phyloP scores from a whole-genome alignment of 257 asterid genomes.

The Gardenia jasminoides region DNA sequence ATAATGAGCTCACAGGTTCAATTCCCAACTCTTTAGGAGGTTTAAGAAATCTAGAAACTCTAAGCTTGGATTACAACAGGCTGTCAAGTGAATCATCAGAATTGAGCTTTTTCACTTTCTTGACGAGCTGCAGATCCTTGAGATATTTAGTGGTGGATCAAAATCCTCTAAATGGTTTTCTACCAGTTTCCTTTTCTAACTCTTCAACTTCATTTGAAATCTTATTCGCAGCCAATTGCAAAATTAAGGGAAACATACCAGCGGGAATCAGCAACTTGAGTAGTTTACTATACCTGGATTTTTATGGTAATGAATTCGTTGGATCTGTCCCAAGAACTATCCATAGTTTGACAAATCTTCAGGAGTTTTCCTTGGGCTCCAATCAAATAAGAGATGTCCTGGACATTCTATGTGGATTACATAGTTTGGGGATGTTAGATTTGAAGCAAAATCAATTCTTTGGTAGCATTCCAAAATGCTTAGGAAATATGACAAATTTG shows the following conservation, averaged over 20 bases:
- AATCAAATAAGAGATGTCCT: constrained; percentile 22
- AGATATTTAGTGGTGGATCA: neutral
- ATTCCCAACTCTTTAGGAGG: constrained; percentile 34
- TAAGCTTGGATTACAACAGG: constrained; percentile 19
- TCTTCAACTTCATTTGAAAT: constrained; percentile 9
- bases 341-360: neutral
- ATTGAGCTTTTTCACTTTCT: constrained; percentile 6
- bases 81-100: constrained; percentile 13
- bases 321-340: constrained; percentile 11
- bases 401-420: constrained; percentile 14
- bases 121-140: constrained; percentile 14
- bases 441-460: constrained; percentile 14
- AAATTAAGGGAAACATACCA: constrained; percentile 33
- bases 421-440: neutral
- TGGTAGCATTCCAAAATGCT: constrained; percentile 32
- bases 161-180: constrained; percentile 20
- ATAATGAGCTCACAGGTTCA: too few relatives aligned
- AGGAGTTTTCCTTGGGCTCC: neutral
- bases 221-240: rapidly evolving
- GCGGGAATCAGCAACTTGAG: constrained; percentile 32
- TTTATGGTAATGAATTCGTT: neutral
- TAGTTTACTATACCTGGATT: neutral
- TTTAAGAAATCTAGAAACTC: constrained; percentile 16
- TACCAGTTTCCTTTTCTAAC: constrained; percentile 35
- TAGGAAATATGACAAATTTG: constrained; percentile 19